These are phyloP conservation scores for Alternaria incomplexa DNA, from an alignment of 2,329 filamentous ascomycete species.

Conservation along the genomic window DNA sequence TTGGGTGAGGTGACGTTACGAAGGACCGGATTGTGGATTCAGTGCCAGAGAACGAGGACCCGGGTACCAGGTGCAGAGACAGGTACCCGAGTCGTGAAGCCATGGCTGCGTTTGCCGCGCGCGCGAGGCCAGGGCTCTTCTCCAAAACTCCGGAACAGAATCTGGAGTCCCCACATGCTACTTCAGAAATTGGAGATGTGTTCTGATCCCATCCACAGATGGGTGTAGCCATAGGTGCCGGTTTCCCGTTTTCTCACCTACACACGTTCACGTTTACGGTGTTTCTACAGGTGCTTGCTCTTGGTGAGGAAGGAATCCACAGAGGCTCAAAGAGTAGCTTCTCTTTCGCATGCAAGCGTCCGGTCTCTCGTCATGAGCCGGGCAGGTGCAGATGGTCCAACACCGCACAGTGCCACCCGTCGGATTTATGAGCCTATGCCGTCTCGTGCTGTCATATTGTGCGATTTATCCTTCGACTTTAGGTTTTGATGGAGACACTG, in stretches of 20 bases:
- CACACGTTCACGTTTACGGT: background rate
- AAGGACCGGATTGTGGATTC: conserved; percentile 1
- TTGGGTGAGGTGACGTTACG: background rate
- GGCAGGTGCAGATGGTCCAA: background rate
- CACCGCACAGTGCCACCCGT: background rate
- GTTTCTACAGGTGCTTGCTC: background rate
- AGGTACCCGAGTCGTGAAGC: background rate
- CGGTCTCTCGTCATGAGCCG: background rate
- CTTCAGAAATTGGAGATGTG: background rate
- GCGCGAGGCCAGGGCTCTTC: background rate
- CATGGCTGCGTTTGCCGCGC: background rate
- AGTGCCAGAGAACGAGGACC: background rate
- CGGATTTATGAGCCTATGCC: background rate
- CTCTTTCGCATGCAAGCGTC: background rate
- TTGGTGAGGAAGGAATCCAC: background rate
- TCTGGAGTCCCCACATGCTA: background rate
- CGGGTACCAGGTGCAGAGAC: background rate
- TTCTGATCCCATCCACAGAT: background rate
- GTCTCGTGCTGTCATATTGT: background rate
- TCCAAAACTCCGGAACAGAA: background rate
- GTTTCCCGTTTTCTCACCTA: background rate
- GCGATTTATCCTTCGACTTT: background rate
- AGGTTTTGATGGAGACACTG: background rate
- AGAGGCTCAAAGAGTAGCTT: background rate
- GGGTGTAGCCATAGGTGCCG: background rate